Evolutionary conservation across 2,329 filamentous ascomycete species (phyloP).

Genomic region (Fusarium transvaalense): DNA sequence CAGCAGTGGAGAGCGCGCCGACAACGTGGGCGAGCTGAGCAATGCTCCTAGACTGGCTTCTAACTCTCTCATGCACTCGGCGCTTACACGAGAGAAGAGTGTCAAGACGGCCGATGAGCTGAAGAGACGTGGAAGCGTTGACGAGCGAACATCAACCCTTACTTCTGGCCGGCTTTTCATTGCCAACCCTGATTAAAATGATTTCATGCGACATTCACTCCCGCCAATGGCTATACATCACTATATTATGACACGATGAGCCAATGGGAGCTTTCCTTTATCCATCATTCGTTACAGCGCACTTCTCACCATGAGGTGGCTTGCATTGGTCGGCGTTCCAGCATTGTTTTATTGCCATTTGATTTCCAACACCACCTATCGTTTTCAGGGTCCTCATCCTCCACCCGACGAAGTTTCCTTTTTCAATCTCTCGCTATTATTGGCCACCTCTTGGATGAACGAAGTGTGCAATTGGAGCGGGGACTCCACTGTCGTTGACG

Average conservation of each 20-base stretch:
- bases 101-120: constrained; percentile 78
- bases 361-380: constrained; percentile 38
- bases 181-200: constrained; percentile 79
- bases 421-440: constrained; percentile 44
- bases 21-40: constrained; percentile 68
- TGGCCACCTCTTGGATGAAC: constrained; percentile 35
- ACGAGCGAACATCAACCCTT: constrained; percentile 84
- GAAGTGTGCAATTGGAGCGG: constrained; percentile 39
- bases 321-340: constrained; percentile 49
- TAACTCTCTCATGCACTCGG: constrained; percentile 70
- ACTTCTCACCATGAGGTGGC: constrained; percentile 30
- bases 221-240: constrained; percentile 17
- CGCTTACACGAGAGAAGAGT: constrained; percentile 73
- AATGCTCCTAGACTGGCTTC: constrained; percentile 64
- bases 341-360: constrained; percentile 43
- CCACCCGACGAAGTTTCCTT: constrained; percentile 44
- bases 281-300: constrained; percentile 41
- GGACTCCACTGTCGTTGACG: constrained; percentile 41
- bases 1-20: constrained; percentile 71
- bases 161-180: constrained; percentile 81
- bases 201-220: constrained; percentile 10
- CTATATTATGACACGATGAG: constrained; percentile 34
- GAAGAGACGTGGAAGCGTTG: constrained; percentile 81
- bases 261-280: constrained; percentile 30
- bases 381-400: constrained; percentile 40